A percentile compares a stretch with the other conserved stretches of the same genome.
Evolutionary conservation across 495 filamentous ascomycete species (phyloP).

Genomic region (Talaromyces proteolyticus): DNA sequence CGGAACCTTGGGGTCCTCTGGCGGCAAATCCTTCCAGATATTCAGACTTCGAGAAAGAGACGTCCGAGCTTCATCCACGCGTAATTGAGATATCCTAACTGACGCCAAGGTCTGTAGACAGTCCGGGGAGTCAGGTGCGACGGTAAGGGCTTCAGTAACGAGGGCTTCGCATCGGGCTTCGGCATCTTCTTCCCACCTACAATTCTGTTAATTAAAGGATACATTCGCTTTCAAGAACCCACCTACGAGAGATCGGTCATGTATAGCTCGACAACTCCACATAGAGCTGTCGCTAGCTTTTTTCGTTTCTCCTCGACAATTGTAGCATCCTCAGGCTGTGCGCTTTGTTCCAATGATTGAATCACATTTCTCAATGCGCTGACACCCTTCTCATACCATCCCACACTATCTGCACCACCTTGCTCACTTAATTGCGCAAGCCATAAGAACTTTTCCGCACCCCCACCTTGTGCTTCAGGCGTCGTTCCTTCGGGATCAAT

Average conservation of each 20-base stretch:
- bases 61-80: slow-evolving; percentile 68
- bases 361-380: slow-evolving; percentile 61
- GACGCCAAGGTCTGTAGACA: slow-evolving; percentile 91
- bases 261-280: slow-evolving; percentile 87
- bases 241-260: slow-evolving; percentile 87
- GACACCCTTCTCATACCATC: slow-evolving; percentile 83
- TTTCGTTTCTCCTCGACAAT: slow-evolving; percentile 60
- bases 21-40: slow-evolving; percentile 70
- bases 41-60: slow-evolving; percentile 71
- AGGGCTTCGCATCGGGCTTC: slow-evolving; percentile 78
- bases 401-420: slow-evolving; percentile 76
- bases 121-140: slow-evolving; percentile 69
- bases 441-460: slow-evolving; percentile 93
- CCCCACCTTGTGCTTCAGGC: slow-evolving; percentile 61
- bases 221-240: neutral
- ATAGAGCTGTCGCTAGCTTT: slow-evolving; percentile 80
- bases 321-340: slow-evolving; percentile 30
- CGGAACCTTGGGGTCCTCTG: slow-evolving; percentile 60
- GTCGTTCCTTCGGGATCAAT: slow-evolving; percentile 66
- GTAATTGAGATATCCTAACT: slow-evolving; percentile 80
- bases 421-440: slow-evolving; percentile 87
- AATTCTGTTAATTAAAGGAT: neutral
- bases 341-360: slow-evolving; percentile 39
- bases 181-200: slow-evolving; percentile 79
- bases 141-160: slow-evolving; percentile 77